phyloP scores from a whole-genome alignment of 129 eudicot species.

The Flaveria trinervia region DNA sequence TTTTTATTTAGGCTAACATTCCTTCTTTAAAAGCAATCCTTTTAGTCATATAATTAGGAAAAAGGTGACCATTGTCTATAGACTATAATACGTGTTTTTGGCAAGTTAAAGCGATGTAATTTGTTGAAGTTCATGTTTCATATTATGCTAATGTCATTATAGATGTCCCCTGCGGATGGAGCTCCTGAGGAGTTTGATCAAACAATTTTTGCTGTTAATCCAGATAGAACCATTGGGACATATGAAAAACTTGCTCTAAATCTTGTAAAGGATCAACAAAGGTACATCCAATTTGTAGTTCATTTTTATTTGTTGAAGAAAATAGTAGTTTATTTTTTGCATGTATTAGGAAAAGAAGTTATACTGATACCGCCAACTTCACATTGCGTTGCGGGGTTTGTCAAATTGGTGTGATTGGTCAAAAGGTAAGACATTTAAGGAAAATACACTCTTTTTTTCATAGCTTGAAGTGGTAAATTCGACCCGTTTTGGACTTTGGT shows the following conservation, averaged over 20 bases:
- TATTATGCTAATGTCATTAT: slow-evolving; percentile 19
- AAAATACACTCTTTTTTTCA: background rate
- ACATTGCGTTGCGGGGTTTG: slow-evolving; percentile 96
- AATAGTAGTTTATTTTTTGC: background rate
- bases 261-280: slow-evolving; percentile 83
- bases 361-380: slow-evolving; percentile 87
- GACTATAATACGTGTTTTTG: background rate
- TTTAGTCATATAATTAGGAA: background rate
- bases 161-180: slow-evolving; percentile 88
- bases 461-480: background rate
- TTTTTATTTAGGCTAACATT: no score
- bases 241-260: slow-evolving; percentile 72
- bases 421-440: slow-evolving; percentile 56
- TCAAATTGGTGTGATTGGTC: slow-evolving; percentile 96
- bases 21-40: no score
- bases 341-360: slow-evolving; percentile 66
- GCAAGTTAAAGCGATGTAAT: background rate
- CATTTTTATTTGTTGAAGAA: background rate
- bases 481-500: background rate
- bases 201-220: slow-evolving; percentile 66
- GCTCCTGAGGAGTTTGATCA: slow-evolving; percentile 99
- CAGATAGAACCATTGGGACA: slow-evolving; percentile 62
- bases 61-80: background rate
- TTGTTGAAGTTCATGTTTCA: background rate
- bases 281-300: slow-evolving; percentile 41